Evolutionary conservation across 768 basidiomycete genomes (phyloP).

Genomic region (Crassisporium funariophilum): DNA sequence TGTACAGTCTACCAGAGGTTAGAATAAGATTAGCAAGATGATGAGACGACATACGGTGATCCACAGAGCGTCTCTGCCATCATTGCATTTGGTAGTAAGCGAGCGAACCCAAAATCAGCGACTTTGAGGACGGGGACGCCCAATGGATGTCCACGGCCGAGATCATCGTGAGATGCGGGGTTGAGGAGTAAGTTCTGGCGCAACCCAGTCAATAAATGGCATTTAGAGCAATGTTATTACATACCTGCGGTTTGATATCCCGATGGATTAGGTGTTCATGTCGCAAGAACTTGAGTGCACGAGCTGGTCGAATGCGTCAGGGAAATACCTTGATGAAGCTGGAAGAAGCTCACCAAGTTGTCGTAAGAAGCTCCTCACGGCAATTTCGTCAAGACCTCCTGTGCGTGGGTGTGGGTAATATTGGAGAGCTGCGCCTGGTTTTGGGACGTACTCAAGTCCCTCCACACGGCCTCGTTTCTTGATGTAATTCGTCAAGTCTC

Average conservation of each 20-base stretch:
- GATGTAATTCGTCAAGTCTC: constrained; percentile 95
- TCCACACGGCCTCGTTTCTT: constrained; percentile 96
- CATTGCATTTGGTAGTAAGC: constrained; percentile 87
- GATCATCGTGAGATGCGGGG: constrained; percentile 76
- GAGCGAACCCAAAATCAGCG: constrained; percentile 97
- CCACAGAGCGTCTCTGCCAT: constrained; percentile 98
- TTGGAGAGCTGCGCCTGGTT: constrained; percentile 65
- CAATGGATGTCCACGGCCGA: constrained; percentile 84
- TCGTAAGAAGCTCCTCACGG: constrained; percentile 88
- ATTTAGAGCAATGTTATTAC: constrained; percentile 2
- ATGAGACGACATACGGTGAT: constrained; percentile 71
- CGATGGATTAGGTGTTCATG: constrained; percentile 90
- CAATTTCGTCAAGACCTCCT: constrained; percentile 89
- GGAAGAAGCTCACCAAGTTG: constrained; percentile 68
- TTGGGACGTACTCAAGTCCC: constrained; percentile 79
- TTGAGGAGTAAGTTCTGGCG: constrained; percentile 85
- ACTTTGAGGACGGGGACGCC: constrained; percentile 96
- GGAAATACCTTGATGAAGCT: neutral
- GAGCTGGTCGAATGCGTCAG: constrained; percentile 50
- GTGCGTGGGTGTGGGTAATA: constrained; percentile 91
- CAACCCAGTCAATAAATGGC: constrained; percentile 8
- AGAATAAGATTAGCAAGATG: constrained; percentile 8
- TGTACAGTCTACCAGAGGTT: constrained; percentile 74
- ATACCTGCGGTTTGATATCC: constrained; percentile 94
- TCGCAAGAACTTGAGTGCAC: constrained; percentile 91